Conservation (phyloP, 257 asterid species). For the Solanum verrucosum region DNA sequence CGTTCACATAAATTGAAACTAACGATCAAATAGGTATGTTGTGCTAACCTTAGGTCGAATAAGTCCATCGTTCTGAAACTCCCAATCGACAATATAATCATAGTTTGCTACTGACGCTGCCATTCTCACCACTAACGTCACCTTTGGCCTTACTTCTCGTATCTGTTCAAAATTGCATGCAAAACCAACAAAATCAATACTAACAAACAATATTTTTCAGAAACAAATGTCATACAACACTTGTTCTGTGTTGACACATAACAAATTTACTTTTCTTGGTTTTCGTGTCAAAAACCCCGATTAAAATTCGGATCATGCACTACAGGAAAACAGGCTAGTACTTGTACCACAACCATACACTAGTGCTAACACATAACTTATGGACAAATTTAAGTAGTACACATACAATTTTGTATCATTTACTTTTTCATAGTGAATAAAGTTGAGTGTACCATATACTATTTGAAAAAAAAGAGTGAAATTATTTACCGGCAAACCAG, state of each 20-base stretch:
- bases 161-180: conserved; percentile 29
- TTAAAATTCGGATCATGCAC: no score
- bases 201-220: not conserved
- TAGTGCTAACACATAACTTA: no score
- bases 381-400: not conserved
- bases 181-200: not conserved
- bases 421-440: no score
- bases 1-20: not conserved
- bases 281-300: no score
- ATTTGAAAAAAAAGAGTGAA: not conserved
- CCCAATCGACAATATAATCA: conserved; percentile 95
- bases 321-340: no score
- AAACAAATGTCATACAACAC: not conserved
- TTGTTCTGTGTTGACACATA: not conserved
- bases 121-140: conserved; percentile 90
- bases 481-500: conserved; percentile 57
- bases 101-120: conserved; percentile 96
- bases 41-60: conserved; percentile 58
- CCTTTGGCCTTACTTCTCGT: conserved; percentile 87
- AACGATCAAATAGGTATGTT: no score
- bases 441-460: no score
- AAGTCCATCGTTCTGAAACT: conserved; percentile 86
- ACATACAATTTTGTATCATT: no score
- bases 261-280: no score
- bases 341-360: no score